Conservation (phyloP, 805 yeast genomes). For the Candida nonsorbophila region DNA sequence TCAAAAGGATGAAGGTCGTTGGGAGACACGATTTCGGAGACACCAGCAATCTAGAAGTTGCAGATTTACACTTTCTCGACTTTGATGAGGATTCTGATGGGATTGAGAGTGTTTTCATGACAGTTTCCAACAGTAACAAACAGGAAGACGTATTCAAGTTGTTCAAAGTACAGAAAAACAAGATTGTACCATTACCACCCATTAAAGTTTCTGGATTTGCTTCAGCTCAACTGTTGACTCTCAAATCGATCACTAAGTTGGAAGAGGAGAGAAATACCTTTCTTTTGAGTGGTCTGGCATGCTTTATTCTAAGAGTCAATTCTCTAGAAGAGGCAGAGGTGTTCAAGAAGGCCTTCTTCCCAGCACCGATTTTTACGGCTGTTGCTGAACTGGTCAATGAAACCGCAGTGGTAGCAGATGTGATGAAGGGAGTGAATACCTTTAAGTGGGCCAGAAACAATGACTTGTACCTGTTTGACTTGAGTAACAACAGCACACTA, state of each 20-base stretch:
- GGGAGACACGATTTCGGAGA: constrained; percentile 1
- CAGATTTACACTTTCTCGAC: neutral
- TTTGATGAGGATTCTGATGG: neutral
- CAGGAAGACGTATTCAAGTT: constrained; percentile 7
- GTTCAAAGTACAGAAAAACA: constrained; percentile 6
- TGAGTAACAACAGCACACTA: neutral
- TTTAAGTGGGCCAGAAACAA: neutral
- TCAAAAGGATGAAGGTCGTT: constrained; percentile 8
- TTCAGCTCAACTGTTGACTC: constrained; percentile 5
- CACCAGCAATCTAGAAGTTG: neutral
- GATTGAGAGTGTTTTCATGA: constrained; percentile 9
- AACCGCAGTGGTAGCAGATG: constrained; percentile 11
- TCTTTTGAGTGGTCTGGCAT: constrained; percentile 13
- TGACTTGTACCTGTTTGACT: neutral
- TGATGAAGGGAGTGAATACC: constrained; percentile 11
- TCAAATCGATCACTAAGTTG: constrained; percentile 10
- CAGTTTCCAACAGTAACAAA: constrained; percentile 8
- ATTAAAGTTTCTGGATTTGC: constrained; percentile 9
- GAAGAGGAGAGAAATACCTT: constrained; percentile 8
- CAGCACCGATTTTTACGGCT: constrained; percentile 8
- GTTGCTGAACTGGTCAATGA: constrained; percentile 2
- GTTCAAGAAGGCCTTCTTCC: constrained; percentile 5
- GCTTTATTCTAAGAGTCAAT: constrained; percentile 7
- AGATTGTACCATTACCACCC: constrained; percentile 5
- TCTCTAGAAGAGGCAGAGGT: constrained; percentile 8